Percentiles rank a stretch among this genome's conserved stretches.
These are phyloP conservation scores for Naegleria fowleri DNA, from an alignment of 208 protist species.

Conservation along the genomic window DNA sequence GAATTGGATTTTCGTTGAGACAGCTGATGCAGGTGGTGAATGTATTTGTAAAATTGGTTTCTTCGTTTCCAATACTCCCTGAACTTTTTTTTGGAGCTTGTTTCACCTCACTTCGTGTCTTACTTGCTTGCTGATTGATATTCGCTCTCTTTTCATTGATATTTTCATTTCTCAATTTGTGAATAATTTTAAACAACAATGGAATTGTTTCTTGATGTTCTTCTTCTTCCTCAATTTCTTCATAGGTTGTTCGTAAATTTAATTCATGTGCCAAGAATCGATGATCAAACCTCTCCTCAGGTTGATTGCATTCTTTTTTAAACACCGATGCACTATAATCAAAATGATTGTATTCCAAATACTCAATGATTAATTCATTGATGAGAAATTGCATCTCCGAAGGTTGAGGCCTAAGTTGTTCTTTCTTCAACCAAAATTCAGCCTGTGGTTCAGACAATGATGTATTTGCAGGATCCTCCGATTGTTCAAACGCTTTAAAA, in stretches of 20 bases:
- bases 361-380: slow-evolving; percentile 10
- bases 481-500: not conserved
- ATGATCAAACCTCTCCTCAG: not conserved
- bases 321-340: not conserved
- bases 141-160: not conserved
- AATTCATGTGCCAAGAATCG: not conserved
- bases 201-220: not conserved
- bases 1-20: too few species aligned
- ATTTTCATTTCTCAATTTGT: not conserved
- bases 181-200: not conserved
- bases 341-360: slow-evolving; percentile 1
- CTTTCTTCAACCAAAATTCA: not conserved
- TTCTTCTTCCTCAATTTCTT: not conserved
- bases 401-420: not conserved
- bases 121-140: too few species aligned
- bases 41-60: too few species aligned
- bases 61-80: too few species aligned
- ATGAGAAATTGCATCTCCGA: not conserved
- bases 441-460: too few species aligned
- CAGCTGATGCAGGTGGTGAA: too few species aligned
- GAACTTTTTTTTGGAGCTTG: too few species aligned
- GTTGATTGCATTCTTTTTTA: not conserved
- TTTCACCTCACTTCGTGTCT: too few species aligned
- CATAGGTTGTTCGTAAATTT: not conserved
- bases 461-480: not conserved